phyloP scores from a whole-genome alignment of 2,329 filamentous ascomycete species.

The Lomentospora prolificans region DNA sequence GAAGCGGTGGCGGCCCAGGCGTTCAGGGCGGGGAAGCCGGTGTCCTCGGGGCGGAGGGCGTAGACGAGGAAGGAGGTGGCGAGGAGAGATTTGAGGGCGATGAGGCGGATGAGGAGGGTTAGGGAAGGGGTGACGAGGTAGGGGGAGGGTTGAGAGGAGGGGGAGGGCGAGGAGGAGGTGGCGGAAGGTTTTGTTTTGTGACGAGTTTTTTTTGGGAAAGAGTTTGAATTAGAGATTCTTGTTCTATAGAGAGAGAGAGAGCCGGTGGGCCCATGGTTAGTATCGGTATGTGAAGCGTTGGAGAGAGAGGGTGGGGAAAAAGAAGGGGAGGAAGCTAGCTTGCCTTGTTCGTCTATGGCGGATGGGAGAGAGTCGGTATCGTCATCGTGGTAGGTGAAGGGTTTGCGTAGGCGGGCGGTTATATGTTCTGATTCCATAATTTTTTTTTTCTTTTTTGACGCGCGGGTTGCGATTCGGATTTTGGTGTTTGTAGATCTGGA shows the following conservation, averaged over 20 bases:
- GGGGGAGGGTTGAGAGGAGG: conserved; percentile 42
- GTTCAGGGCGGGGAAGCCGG: conserved; percentile 43
- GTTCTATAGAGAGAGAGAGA: conserved; percentile 45
- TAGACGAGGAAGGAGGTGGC: conserved; percentile 53
- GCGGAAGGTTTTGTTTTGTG: conserved; percentile 48
- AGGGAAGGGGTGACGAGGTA: conserved; percentile 38
- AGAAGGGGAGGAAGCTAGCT: conserved; percentile 4
- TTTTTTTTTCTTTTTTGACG: background rate
- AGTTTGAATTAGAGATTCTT: conserved; percentile 50
- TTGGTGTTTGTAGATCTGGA: background rate
- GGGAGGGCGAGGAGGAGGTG: conserved; percentile 52
- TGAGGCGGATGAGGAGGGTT: conserved; percentile 29
- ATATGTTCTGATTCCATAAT: conserved; percentile 12
- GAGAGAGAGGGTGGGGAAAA: conserved; percentile 2
- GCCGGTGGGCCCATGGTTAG: too few species aligned
- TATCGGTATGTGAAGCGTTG: too few species aligned
- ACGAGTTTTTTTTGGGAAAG: conserved; percentile 46
- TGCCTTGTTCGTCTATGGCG: conserved; percentile 68
- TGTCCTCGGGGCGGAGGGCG: conserved; percentile 41
- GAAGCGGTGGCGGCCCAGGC: conserved; percentile 22
- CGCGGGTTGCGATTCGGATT: background rate
- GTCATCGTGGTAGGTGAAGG: conserved; percentile 65
- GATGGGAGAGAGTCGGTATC: conserved; percentile 44
- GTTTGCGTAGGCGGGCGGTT: conserved; percentile 57
- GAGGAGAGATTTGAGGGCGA: conserved; percentile 53